Base-by-base conservation (phyloP, 208 protist species). In the Endotrypanum monterogeii region DNA sequence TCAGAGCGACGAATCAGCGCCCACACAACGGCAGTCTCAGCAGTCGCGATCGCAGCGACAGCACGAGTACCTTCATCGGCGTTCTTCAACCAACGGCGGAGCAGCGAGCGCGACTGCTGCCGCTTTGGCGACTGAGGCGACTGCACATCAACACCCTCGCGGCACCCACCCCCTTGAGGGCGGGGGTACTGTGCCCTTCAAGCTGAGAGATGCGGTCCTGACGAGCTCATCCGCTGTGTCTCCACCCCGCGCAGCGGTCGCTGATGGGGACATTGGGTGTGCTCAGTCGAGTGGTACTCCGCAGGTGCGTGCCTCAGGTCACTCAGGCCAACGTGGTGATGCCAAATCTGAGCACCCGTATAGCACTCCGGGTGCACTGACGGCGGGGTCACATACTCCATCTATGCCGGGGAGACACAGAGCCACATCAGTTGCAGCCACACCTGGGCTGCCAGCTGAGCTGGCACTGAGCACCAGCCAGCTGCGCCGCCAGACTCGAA, bases 401-500 rank as follows among this genome's bases (percentile, higher is more conserved):
- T 11, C 6, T 39, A 37, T 23, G 12, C 46, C 60, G 14, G 48
- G 56, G 20, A 30, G 48, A 39, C 32, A 5, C 32, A 16, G 2
- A 7, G 60, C 37, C n/a, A 30, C 35, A 30, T 0, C 35, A 9
- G 30, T 51, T 20, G 20, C 20, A 18, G 68, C 39, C 16, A 12
- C 57, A 30, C 23, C 5, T 2, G 50, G 52, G 11, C 11, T 14
- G 3, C 30, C 25, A 0, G 9, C 32, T 3, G 54, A 20, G 11
- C 44, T 23, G 30, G 51, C 56, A 25, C 74, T 74, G 0, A 79
- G 66, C 23, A 51, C 37, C 8, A 70, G 74, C 32, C 74, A 74
- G 74, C 68, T 74, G 61, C 74, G 74, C 16, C 68, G 74, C 25
- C 55, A 69, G 14, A 57, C 76, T 28, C 55, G 76, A 62, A 60